Conservation (phyloP, 108 stramenopile species). For the Cyclotella sp. region DNA sequence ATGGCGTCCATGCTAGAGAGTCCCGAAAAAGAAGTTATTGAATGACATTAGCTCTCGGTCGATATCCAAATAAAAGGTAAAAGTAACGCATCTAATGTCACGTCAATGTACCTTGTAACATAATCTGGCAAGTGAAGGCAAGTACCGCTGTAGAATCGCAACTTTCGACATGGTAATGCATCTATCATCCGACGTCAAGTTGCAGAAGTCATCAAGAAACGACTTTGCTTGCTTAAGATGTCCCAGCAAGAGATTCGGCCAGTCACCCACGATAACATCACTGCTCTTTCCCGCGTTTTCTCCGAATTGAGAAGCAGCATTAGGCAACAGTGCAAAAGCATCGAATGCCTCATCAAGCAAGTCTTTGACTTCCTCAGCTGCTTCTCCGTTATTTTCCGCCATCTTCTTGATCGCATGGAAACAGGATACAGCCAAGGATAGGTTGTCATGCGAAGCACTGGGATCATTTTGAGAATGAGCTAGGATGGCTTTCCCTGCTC, state of each 20-base stretch:
- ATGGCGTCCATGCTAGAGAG: conserved; percentile 43
- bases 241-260: conserved; percentile 36
- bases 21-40: background rate
- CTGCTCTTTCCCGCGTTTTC: conserved; percentile 1
- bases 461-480: conserved; percentile 28
- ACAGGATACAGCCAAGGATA: conserved; percentile 41
- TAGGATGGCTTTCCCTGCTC: conserved; percentile 49
- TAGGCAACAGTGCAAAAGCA: conserved; percentile 26
- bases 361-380: conserved; percentile 27
- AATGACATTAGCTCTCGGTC: background rate
- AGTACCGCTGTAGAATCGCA: conserved; percentile 38
- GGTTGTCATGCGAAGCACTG: conserved; percentile 30
- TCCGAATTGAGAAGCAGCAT: conserved; percentile 46
- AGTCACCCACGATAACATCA: conserved; percentile 12
- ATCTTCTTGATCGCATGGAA: conserved; percentile 34
- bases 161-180: conserved; percentile 22
- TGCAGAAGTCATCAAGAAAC: conserved; percentile 38
- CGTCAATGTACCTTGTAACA: conserved; percentile 42
- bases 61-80: too few species aligned
- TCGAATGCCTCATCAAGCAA: conserved; percentile 57
- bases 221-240: conserved; percentile 30
- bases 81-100: background rate
- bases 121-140: conserved; percentile 48
- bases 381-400: conserved; percentile 35
- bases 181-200: conserved; percentile 13